Base-by-base conservation (phyloP, 805 yeast species). In the Yueomyces sp. region DNA sequence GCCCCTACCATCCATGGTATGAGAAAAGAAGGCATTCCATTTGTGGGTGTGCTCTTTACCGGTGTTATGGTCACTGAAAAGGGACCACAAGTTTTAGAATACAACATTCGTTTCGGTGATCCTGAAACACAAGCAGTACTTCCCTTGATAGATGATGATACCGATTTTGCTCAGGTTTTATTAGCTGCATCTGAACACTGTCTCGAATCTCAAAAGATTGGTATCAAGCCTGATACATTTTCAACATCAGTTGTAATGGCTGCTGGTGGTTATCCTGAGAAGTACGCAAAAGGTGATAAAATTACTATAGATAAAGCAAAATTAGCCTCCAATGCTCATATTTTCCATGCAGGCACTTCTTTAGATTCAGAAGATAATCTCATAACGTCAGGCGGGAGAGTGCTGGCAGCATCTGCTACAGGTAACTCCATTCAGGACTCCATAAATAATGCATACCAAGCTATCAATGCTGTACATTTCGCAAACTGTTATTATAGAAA, bases 121-220 rank as follows among this genome's bases (percentile, higher is more conserved):
- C 99, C 99, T 52, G 99, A 92, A 68, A 92, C 97, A 34, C 98
- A 92, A 69, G 85, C 96, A 3, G 95, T 92, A 28, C 69, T 92
- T 57, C 96, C 96, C 26, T 72, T 92, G 57, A 68, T 92, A 49
- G 68, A 85, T 40, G 76, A 77, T 38, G 82, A 79, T 44, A 81
- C 96, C n/a, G 99, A 92, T 65, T 72, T 92, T 57, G 92, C 96
- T 40, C 86, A 88, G 64, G 78, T 92, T 40, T 77, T 94, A 75
- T 65, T 90, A 44, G 98, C 97, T 40, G 81, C 94, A 51, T 95
- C 92, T 39, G 95, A 90, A 62, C 94, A 83, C 64, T 75, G 97
- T 63, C 74, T 92, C 51, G 99, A 92, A 59, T 75, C 95, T 31
- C 85, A 87, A 40, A 67, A 67, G 19, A 67, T 76, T 53, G 70